These are phyloP conservation scores for Stemphylium vesicarium DNA, from an alignment of 2,329 filamentous ascomycete species.

Conservation along the genomic window DNA sequence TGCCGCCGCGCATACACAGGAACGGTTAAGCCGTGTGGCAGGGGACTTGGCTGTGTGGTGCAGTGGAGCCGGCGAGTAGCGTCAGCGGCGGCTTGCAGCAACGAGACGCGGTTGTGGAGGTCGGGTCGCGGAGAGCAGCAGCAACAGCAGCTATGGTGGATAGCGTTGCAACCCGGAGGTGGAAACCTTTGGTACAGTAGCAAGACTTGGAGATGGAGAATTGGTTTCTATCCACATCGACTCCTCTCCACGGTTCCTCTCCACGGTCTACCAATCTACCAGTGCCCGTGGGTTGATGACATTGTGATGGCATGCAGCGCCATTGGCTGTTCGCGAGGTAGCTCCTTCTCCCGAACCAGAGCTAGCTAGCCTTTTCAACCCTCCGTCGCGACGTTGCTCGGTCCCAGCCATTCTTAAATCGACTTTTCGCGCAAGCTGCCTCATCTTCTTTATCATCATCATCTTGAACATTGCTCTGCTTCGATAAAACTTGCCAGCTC, in stretches of 20 bases:
- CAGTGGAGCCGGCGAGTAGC: slow-evolving; percentile 26
- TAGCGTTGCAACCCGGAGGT: background rate
- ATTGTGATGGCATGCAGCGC: slow-evolving; percentile 10
- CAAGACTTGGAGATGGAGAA: background rate
- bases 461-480: no score
- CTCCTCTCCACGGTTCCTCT: no score
- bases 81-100: slow-evolving; percentile 26
- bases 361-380: slow-evolving; percentile 13
- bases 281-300: background rate
- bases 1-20: slow-evolving; percentile 8
- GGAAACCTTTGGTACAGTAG: background rate
- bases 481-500: no score
- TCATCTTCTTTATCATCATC: no score
- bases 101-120: slow-evolving; percentile 10
- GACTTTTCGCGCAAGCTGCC: background rate
- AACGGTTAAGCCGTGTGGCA: slow-evolving; percentile 17
- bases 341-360: slow-evolving; percentile 4
- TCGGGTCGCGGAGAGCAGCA: background rate
- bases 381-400: slow-evolving; percentile 7
- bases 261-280: no score
- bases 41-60: slow-evolving; percentile 7
- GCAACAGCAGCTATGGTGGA: background rate
- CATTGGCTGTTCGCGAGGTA: slow-evolving; percentile 17
- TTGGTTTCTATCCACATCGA: no score
- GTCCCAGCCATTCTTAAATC: slow-evolving; percentile 11